These are phyloP conservation scores for Pezizomycotina sp. DNA, from an alignment of 2,329 filamentous ascomycete species.

Conservation along the genomic window DNA sequence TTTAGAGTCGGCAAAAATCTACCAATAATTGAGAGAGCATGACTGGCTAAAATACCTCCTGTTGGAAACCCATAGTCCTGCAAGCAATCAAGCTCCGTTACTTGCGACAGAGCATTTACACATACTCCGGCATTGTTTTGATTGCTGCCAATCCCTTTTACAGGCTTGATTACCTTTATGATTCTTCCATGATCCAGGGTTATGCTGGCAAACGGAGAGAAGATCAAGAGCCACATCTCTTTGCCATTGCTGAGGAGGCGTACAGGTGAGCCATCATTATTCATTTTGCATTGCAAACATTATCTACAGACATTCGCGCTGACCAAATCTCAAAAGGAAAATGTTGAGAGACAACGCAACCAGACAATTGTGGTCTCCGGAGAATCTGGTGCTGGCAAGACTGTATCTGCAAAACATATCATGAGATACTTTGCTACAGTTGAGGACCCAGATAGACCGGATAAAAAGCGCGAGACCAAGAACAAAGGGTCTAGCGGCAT, in stretches of 20 bases:
- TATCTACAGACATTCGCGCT: slow-evolving; percentile 5
- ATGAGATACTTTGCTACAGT: slow-evolving; percentile 99
- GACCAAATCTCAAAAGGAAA: slow-evolving; percentile 43
- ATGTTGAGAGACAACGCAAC: slow-evolving; percentile 94
- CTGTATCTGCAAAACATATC: slow-evolving; percentile 98
- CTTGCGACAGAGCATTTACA: slow-evolving; percentile 97
- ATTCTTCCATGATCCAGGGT: slow-evolving; percentile 98
- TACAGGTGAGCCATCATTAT: slow-evolving; percentile 52
- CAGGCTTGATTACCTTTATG: slow-evolving; percentile 91
- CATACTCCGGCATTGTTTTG: slow-evolving; percentile 94
- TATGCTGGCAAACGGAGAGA: slow-evolving; percentile 94
- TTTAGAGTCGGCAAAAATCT: background rate
- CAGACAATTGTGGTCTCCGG: slow-evolving; percentile 98
- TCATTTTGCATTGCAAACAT: slow-evolving; percentile 4
- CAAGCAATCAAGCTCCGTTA: slow-evolving; percentile 97
- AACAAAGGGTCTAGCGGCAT: slow-evolving; percentile 59
- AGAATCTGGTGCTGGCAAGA: slow-evolving; percentile 96
- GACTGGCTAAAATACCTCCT: background rate
- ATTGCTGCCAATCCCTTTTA: slow-evolving; percentile 98
- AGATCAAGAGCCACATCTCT: slow-evolving; percentile 92
- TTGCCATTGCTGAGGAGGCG: slow-evolving; percentile 95
- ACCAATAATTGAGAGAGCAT: background rate
- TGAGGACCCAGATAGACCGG: slow-evolving; percentile 78
- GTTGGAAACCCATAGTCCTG: slow-evolving; percentile 46
- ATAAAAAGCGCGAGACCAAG: slow-evolving; percentile 47